These are phyloP conservation scores for Globisporangium echinulatum DNA, from an alignment of 352 stramenopile species.

Conservation along the genomic window DNA sequence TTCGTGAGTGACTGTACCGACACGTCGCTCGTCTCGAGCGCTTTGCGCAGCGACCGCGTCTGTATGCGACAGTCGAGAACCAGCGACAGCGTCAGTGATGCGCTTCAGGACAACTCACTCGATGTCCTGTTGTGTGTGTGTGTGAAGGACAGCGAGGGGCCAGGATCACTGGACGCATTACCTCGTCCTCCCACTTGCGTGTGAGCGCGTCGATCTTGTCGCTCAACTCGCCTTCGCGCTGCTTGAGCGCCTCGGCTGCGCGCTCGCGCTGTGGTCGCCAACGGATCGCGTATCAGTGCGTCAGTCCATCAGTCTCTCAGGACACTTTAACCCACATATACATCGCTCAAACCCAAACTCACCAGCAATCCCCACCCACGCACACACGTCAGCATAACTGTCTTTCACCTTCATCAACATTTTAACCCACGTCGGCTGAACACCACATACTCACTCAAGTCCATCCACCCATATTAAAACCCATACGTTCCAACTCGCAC, in stretches of 20 bases:
- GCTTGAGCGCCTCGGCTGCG: conserved; percentile 38
- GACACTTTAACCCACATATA: too few species aligned
- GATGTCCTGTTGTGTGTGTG: too few species aligned
- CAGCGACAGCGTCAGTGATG: background rate
- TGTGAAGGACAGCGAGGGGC: too few species aligned
- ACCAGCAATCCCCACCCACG: too few species aligned
- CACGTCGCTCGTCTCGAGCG: conserved; percentile 40
- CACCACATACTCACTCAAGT: too few species aligned
- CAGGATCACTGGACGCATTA: conserved; percentile 9
- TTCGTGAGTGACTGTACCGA: conserved; percentile 57
- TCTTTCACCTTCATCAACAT: too few species aligned
- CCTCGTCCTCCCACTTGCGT: conserved; percentile 60
- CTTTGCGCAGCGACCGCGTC: conserved; percentile 10
- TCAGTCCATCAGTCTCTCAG: too few species aligned
- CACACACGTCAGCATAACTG: too few species aligned
- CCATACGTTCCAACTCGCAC: conserved; percentile 5
- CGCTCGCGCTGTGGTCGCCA: conserved; percentile 26
- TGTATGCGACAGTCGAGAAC: too few species aligned
- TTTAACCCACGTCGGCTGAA: too few species aligned
- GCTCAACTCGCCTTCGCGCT: conserved; percentile 55
- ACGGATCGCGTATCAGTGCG: background rate
- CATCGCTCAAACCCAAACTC: too few species aligned
- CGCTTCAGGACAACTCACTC: background rate
- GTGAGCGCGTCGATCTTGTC: conserved; percentile 59
- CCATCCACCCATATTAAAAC: too few species aligned